phyloP scores from a whole-genome alignment of 495 filamentous ascomycete genomes.

The Schizothecium vesticola region DNA sequence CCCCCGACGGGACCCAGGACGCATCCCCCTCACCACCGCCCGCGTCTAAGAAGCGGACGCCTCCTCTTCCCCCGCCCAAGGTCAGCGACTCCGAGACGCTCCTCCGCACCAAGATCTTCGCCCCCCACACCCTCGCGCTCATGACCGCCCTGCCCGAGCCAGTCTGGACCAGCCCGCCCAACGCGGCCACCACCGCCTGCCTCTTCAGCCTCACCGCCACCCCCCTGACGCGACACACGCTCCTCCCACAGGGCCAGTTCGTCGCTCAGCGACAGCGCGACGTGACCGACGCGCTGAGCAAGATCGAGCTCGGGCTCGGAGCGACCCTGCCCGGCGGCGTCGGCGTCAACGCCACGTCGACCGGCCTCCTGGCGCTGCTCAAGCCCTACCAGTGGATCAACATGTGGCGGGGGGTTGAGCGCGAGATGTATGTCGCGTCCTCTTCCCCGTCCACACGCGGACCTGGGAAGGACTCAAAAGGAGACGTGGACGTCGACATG shows the following conservation, averaged over 20 bases:
- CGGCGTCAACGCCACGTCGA: neutral
- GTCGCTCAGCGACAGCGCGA: neutral
- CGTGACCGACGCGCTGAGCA: neutral
- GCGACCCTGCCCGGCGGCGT: neutral
- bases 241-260: neutral
- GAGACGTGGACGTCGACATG: neutral
- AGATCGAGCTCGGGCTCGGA: neutral
- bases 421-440: neutral
- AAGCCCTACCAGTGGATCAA: conserved; percentile 1
- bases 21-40: neutral
- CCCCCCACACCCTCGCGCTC: neutral
- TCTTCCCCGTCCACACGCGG: neutral
- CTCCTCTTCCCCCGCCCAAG: neutral
- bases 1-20: neutral
- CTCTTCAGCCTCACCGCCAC: neutral
- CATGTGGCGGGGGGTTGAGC: neutral
- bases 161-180: neutral
- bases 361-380: neutral
- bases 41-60: neutral
- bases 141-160: neutral
- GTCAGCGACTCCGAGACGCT: neutral
- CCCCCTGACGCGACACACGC: neutral
- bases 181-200: neutral
- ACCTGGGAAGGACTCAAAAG: neutral
- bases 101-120: neutral